Percentiles rank a stretch among this genome's conserved stretches.
These are phyloP conservation scores for Rutstroemia sp. DNA, from an alignment of 2,329 filamentous ascomycete species.

Conservation along the genomic window DNA sequence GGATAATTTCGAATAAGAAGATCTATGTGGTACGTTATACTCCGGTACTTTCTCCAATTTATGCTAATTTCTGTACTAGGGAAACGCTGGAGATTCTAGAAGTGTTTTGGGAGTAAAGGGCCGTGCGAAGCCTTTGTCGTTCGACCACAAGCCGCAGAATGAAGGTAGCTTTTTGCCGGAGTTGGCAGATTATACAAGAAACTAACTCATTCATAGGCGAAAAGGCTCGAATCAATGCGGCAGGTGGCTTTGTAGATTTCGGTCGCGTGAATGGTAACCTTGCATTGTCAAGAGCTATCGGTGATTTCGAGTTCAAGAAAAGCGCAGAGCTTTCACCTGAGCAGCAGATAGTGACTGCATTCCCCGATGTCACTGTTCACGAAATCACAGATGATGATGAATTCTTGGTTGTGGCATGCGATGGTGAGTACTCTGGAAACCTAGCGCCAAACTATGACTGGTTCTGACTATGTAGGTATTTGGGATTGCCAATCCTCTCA, in stretches of 20 bases:
- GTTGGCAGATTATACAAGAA: slow-evolving; percentile 15
- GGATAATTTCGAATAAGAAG: slow-evolving; percentile 81
- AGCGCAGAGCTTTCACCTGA: slow-evolving; percentile 95
- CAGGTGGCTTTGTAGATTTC: slow-evolving; percentile 96
- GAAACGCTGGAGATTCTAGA: slow-evolving; percentile 94
- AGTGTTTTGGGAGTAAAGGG: slow-evolving; percentile 95
- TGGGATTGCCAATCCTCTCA: slow-evolving; percentile 99
- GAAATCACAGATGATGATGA: slow-evolving; percentile 90
- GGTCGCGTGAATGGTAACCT: slow-evolving; percentile 97
- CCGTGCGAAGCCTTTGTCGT: slow-evolving; percentile 94
- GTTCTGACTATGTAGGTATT: slow-evolving; percentile 58
- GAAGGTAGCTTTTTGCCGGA: slow-evolving; percentile 54
- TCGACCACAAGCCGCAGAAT: slow-evolving; percentile 98
- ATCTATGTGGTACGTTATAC: slow-evolving; percentile 81
- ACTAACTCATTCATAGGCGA: slow-evolving; percentile 53
- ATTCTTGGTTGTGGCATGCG: slow-evolving; percentile 87
- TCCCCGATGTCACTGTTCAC: slow-evolving; percentile 87
- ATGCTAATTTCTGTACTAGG: slow-evolving; percentile 47
- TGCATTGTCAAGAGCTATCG: slow-evolving; percentile 91
- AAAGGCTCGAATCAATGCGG: slow-evolving; percentile 91
- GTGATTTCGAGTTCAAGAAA: slow-evolving; percentile 99
- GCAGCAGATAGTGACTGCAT: slow-evolving; percentile 96
- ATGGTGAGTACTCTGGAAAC: slow-evolving; percentile 53
- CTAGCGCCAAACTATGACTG: slow-evolving; percentile 11
- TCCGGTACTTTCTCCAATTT: not conserved